Conservation (phyloP, 2,329 filamentous ascomycete species). For the Aureobasidium sp. region DNA sequence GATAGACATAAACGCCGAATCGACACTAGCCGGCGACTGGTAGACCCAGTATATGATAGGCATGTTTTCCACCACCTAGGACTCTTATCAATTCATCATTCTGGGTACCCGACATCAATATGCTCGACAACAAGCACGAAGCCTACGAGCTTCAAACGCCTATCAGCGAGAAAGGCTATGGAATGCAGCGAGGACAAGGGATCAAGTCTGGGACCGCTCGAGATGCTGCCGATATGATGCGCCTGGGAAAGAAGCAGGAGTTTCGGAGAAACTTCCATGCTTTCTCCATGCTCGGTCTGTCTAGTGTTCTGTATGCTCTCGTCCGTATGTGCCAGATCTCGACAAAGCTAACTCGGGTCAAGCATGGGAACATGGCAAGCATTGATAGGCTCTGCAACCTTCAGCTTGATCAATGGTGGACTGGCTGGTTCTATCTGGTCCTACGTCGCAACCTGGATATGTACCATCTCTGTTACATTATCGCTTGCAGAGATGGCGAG, state of each 20-base stretch:
- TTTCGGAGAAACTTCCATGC: constrained; percentile 19
- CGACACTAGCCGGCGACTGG: not conserved
- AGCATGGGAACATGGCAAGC: constrained; percentile 25
- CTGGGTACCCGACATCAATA: not conserved
- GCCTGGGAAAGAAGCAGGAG: constrained; percentile 14
- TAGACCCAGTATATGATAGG: not conserved
- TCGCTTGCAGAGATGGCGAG: constrained; percentile 28
- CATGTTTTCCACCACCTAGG: not conserved
- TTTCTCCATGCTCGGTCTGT: constrained; percentile 23
- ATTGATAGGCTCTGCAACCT: constrained; percentile 13
- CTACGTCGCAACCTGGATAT: constrained; percentile 27
- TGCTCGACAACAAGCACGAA: not conserved
- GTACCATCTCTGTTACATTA: constrained; percentile 27
- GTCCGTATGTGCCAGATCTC: not conserved
- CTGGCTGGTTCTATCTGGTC: constrained; percentile 28
- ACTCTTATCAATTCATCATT: not conserved
- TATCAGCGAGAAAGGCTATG: not conserved
- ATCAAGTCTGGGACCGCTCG: not conserved
- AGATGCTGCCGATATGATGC: constrained; percentile 14
- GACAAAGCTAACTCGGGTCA: not conserved
- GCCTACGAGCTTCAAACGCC: constrained; percentile 4
- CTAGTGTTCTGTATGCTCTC: constrained; percentile 18
- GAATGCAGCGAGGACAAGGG: not conserved
- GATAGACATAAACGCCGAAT: not conserved
- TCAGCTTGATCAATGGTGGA: constrained; percentile 23